Evolutionary conservation across 129 eudicot species (phyloP).

Genomic region (Artemisia tridentata): DNA sequence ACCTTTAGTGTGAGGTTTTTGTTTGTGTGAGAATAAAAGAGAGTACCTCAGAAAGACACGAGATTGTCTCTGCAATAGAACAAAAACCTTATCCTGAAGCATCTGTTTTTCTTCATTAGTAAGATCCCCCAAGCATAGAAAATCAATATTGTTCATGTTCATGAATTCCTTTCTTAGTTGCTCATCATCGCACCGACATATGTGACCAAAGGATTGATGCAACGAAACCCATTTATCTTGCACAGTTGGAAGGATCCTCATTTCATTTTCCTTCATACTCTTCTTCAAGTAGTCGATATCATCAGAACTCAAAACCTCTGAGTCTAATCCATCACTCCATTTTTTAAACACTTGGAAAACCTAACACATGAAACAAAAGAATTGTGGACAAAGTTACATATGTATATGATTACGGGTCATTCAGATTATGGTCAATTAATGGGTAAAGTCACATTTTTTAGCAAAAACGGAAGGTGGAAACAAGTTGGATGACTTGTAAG

Average conservation of each 20-base stretch:
- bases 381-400: neutral
- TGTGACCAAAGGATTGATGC: slow-evolving; percentile 57
- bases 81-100: slow-evolving; percentile 43
- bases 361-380: slow-evolving; percentile 30
- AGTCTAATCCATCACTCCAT: slow-evolving; percentile 59
- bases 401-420: neutral
- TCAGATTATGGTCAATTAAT: neutral
- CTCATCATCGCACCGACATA: slow-evolving; percentile 80
- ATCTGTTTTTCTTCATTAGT: slow-evolving; percentile 45
- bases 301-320: slow-evolving; percentile 48
- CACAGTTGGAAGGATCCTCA: slow-evolving; percentile 58
- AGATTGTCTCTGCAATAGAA: slow-evolving; percentile 46
- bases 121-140: slow-evolving; percentile 55
- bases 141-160: slow-evolving; percentile 51
- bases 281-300: slow-evolving; percentile 56
- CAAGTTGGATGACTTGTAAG: neutral
- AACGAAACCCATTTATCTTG: slow-evolving; percentile 87
- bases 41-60: slow-evolving; percentile 66
- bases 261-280: slow-evolving; percentile 48
- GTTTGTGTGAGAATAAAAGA: slow-evolving; percentile 20
- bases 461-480: too few species aligned
- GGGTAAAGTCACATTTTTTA: too few species aligned
- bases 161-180: slow-evolving; percentile 56
- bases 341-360: slow-evolving; percentile 63
- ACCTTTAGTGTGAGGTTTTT: neutral